phyloP scores from a whole-genome alignment of 495 filamentous ascomycete species.

The Xylaria longipes region DNA sequence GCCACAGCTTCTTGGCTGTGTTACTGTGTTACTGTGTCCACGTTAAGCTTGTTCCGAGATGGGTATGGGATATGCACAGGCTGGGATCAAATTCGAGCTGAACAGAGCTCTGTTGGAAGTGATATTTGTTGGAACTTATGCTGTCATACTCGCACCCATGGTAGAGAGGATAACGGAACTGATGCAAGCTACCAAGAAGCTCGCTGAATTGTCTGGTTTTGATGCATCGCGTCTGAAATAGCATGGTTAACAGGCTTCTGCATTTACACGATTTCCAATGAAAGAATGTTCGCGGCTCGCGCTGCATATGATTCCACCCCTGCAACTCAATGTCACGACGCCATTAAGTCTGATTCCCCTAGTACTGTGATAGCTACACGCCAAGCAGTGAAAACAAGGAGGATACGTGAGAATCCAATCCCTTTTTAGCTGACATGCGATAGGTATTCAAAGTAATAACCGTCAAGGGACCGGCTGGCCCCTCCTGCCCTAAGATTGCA shows the following conservation, averaged over 20 bases:
- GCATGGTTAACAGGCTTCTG: conserved; percentile 37
- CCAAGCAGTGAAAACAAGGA: conserved; percentile 1
- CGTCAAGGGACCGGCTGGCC: background rate
- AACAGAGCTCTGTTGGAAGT: conserved; percentile 12
- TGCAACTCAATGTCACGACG: background rate
- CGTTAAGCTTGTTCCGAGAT: conserved; percentile 15
- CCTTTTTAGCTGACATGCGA: background rate
- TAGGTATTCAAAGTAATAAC: background rate
- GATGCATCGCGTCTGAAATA: conserved; percentile 34
- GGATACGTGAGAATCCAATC: background rate
- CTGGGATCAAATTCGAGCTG: background rate
- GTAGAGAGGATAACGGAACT: background rate
- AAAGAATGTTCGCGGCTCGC: conserved; percentile 44
- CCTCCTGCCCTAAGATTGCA: background rate
- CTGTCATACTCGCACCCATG: background rate
- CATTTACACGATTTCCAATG: conserved; percentile 37
- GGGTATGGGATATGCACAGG: conserved; percentile 4
- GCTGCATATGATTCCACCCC: conserved; percentile 36
- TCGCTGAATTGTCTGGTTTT: conserved; percentile 4
- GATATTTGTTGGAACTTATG: background rate
- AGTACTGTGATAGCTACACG: background rate
- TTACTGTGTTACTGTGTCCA: background rate
- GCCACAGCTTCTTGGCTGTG: background rate
- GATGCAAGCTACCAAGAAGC: conserved; percentile 4
- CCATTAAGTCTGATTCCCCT: background rate